These are phyloP conservation scores for Danielia oregonensis DNA, from an alignment of 805 yeast genomes.

Conservation along the genomic window DNA sequence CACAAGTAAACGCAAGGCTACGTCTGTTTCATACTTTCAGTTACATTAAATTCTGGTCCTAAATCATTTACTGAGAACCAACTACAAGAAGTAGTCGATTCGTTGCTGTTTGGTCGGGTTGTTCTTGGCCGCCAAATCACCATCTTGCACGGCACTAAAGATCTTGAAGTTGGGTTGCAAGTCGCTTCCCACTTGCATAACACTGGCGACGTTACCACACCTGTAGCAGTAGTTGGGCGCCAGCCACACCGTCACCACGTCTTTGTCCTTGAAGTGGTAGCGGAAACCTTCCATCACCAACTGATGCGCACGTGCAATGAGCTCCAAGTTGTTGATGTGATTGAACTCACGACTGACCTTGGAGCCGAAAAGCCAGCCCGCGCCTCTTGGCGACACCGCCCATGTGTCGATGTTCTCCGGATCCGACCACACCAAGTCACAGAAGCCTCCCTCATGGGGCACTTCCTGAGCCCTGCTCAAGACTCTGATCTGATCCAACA, in stretches of 20 bases:
- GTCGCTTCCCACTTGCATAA: constrained; percentile 90
- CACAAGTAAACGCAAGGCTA: too few relatives aligned
- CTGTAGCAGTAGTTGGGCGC: constrained; percentile 97
- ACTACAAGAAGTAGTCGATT: constrained; percentile 41
- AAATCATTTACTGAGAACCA: too few relatives aligned
- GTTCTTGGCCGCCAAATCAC: constrained; percentile 42
- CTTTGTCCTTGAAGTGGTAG: constrained; percentile 93
- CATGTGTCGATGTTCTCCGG: constrained; percentile 97
- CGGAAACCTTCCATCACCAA: constrained; percentile 98
- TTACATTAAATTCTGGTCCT: too few relatives aligned
- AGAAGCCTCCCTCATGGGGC: constrained; percentile 98
- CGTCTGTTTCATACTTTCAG: too few relatives aligned
- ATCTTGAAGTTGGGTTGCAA: constrained; percentile 87
- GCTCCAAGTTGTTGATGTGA: constrained; percentile 82
- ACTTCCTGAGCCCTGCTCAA: constrained; percentile 95
- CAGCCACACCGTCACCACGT: constrained; percentile 96
- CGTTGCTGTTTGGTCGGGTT: constrained; percentile 40
- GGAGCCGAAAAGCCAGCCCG: constrained; percentile 96
- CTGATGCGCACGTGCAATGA: constrained; percentile 96
- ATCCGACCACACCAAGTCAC: constrained; percentile 96
- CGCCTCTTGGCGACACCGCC: constrained; percentile 98
- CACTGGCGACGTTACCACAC: constrained; percentile 98
- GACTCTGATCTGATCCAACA: constrained; percentile 95
- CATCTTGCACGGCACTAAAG: constrained; percentile 94
- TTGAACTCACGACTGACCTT: constrained; percentile 94